Conservation (phyloP, 2,329 filamentous ascomycete species). For the Ambrosiella xylebori region DNA sequence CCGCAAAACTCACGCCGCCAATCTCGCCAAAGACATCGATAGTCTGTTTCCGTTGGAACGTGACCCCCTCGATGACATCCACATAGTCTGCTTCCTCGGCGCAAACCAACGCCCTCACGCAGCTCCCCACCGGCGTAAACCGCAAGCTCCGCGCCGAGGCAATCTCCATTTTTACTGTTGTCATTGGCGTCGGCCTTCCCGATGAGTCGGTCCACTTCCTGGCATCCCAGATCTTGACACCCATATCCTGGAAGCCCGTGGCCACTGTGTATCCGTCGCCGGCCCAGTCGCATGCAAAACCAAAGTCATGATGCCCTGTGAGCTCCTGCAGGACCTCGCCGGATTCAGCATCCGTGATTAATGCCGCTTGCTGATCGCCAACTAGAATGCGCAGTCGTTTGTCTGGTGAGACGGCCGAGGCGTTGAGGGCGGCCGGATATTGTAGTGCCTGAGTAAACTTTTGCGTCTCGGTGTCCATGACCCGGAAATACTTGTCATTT, state of each 20-base stretch:
- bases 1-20: conserved; percentile 48
- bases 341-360: conserved; percentile 53
- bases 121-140: conserved; percentile 56
- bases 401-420: conserved; percentile 54
- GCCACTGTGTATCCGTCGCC: conserved; percentile 60
- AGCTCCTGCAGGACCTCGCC: conserved; percentile 41
- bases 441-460: conserved; percentile 34
- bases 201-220: conserved; percentile 44
- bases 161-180: conserved; percentile 45
- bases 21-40: conserved; percentile 62
- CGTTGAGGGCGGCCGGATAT: conserved; percentile 52
- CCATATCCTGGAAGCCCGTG: conserved; percentile 60
- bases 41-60: conserved; percentile 47
- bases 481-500: conserved; percentile 42
- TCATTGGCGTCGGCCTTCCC: conserved; percentile 30
- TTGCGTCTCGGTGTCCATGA: conserved; percentile 41
- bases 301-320: conserved; percentile 49
- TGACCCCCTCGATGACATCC: conserved; percentile 51
- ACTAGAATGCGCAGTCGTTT: conserved; percentile 55
- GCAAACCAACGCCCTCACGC: conserved; percentile 47
- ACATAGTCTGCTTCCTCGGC: conserved; percentile 63
- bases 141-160: conserved; percentile 50
- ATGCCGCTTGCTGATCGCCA: conserved; percentile 47
- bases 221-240: conserved; percentile 60
- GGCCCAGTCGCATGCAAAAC: conserved; percentile 66